Percentiles rank a stretch among this genome's conserved stretches.
Conservation (phyloP, 2,329 filamentous ascomycete species). For the Trichophyton rubrum region DNA sequence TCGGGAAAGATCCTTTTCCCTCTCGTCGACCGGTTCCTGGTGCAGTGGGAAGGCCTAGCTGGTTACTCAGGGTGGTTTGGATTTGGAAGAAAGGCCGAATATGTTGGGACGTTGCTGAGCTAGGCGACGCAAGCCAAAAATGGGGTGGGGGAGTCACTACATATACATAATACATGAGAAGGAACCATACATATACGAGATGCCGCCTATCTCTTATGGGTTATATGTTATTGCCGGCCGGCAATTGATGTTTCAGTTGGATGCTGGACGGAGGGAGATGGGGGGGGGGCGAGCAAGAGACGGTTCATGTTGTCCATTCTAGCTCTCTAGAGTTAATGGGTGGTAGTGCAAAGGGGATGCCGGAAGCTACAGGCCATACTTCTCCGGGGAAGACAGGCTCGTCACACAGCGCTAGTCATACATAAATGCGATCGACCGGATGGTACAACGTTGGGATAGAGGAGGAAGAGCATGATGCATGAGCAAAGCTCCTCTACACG, state of each 20-base stretch:
- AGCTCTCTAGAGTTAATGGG: neutral
- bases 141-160: neutral
- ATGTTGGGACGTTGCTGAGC: conserved; percentile 28
- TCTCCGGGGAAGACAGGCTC: neutral
- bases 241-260: neutral
- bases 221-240: conserved; percentile 1
- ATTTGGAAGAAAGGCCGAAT: conserved; percentile 27
- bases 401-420: neutral
- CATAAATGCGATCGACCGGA: neutral
- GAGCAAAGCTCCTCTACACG: neutral
- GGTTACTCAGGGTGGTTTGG: conserved; percentile 29
- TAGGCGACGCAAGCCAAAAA: conserved; percentile 10
- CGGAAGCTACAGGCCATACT: neutral
- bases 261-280: neutral
- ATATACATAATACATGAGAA: conserved; percentile 2
- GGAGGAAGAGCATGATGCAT: neutral
- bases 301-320: neutral
- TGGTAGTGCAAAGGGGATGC: neutral
- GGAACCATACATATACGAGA: conserved; percentile 3
- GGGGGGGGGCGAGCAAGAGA: too few relatives aligned
- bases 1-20: conserved; percentile 64
- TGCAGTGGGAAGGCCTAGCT: conserved; percentile 63
- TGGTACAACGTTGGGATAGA: neutral
- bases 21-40: conserved; percentile 65
- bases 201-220: neutral